Percentiles rank a stretch among this genome's conserved stretches.
Evolutionary conservation across 306 rosid species (phyloP).

Genomic region (Herpetospermum pedunculosum): DNA sequence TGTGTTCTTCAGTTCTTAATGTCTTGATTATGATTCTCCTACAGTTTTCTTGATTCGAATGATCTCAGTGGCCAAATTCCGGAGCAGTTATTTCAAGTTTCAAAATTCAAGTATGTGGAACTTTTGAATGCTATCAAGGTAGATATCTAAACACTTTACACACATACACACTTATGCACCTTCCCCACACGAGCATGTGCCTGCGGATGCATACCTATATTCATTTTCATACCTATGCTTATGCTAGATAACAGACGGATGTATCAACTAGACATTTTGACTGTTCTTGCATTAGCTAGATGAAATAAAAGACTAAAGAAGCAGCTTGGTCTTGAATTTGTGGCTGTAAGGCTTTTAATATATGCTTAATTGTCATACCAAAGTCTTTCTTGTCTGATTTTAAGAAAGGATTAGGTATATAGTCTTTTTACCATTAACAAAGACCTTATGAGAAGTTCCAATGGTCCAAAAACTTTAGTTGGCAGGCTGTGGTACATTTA

Average conservation of each 20-base stretch:
- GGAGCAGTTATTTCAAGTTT: constrained; percentile 26
- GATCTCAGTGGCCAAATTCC: constrained; percentile 72
- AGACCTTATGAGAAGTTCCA: neutral
- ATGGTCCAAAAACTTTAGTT: neutral
- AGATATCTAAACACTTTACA: neutral
- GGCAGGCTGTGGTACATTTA: neutral
- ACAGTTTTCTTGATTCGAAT: constrained; percentile 76
- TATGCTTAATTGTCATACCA: neutral
- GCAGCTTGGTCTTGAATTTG: neutral
- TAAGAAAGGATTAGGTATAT: neutral
- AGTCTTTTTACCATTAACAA: neutral
- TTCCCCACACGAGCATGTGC: too few relatives aligned
- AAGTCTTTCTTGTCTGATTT: neutral
- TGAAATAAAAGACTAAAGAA: neutral
- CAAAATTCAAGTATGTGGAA: constrained; percentile 62
- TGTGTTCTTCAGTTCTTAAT: constrained; percentile 23
- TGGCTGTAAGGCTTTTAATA: neutral
- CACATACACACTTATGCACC: neutral
- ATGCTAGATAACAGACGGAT: too few relatives aligned
- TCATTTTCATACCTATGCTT: too few relatives aligned
- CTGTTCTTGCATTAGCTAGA: neutral
- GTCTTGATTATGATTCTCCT: constrained; percentile 23
- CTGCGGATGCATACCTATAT: too few relatives aligned
- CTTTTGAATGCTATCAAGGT: neutral
- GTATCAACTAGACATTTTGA: neutral